Percentiles rank a stretch among this genome's conserved stretches.
These are phyloP conservation scores for Zychaea mexicana DNA, from an alignment of 371 early-diverging fungal genomes.

Conservation along the genomic window DNA sequence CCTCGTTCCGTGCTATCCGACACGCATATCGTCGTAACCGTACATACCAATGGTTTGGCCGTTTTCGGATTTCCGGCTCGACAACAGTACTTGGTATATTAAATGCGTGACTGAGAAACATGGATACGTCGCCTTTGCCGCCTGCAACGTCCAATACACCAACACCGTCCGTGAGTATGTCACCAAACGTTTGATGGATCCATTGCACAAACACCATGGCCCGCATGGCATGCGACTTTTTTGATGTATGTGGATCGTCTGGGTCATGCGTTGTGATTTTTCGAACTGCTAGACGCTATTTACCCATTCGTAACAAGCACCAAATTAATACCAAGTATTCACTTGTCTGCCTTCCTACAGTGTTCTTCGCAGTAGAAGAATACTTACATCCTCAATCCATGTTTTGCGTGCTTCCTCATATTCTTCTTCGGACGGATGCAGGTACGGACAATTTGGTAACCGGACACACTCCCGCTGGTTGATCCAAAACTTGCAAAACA, in stretches of 20 bases:
- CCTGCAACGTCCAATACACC: slow-evolving; percentile 61
- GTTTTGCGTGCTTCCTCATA: slow-evolving; percentile 24
- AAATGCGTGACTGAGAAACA: slow-evolving; percentile 53
- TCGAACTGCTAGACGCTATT: slow-evolving; percentile 27
- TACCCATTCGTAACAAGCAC: background rate
- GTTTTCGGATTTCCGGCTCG: slow-evolving; percentile 56
- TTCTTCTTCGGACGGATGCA: slow-evolving; percentile 43
- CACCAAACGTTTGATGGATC: slow-evolving; percentile 45
- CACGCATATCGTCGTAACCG: slow-evolving; percentile 38
- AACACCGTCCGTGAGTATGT: slow-evolving; percentile 14
- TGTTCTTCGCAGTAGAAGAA: background rate
- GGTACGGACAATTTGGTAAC: slow-evolving; percentile 40
- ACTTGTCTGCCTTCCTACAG: too few relatives aligned
- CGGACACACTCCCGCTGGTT: slow-evolving; percentile 52
- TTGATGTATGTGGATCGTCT: slow-evolving; percentile 54
- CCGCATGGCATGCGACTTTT: slow-evolving; percentile 56
- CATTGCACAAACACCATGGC: slow-evolving; percentile 58
- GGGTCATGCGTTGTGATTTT: slow-evolving; percentile 40
- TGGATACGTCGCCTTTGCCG: slow-evolving; percentile 61
- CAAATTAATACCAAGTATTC: too few relatives aligned
- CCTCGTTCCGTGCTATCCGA: slow-evolving; percentile 18
- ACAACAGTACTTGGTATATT: slow-evolving; percentile 48
- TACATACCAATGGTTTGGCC: slow-evolving; percentile 48
- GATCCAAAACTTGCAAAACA: slow-evolving; percentile 60
- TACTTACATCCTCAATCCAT: slow-evolving; percentile 44